Evolutionary conservation across 768 basidiomycete species (phyloP), one percentile per base, ranked within the genome.

Genomic region (Rhodotorula babjevae): DNA sequence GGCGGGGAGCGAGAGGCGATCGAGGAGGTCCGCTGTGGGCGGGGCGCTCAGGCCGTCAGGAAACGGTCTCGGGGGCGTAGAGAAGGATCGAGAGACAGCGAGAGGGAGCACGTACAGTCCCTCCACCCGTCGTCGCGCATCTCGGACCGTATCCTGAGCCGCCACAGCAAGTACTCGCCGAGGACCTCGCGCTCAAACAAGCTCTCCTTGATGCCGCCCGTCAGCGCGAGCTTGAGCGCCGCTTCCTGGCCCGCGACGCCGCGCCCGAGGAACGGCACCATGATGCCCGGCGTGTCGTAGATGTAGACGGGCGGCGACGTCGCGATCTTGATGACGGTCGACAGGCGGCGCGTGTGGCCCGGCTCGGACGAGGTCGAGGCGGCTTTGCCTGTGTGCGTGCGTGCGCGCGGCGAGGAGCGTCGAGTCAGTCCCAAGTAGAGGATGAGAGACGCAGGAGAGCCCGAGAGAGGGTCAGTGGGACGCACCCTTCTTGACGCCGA

Each of bases 241-340:
- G 91, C 85, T 81, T 99, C 96, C 63, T 92, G 89, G 27, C 93
- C 95, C 74, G 85, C 85, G 66, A 86, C 84, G 10, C 96, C 96
- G 69, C 84, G 86, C 1, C 96, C 96, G 44, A 98, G 85, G 82
- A 90, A 98, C 19, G 93, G 92, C 56, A 96, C 84, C 94, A 98
- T 98, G 60, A 98, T 91, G 5, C 96, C 96, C 4, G 96, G 96
- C 16, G 92, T 88, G 83, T 99, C 96, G 78, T 89, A 93, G 9
- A 96, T 90, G 83, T 98, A 98, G 19, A 96, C 89, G 15, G 76
- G 72, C 5, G 93, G 93, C 66, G 88, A 85, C 69, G 89, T 80
- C 36, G 87, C 89, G 65, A 99, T 84, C 82, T 93, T 93, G 57
- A 98, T 84, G 47, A 92, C 87, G 18, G 90, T 95, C 11, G 94